Evolutionary conservation across 2,329 filamentous ascomycete species (phyloP).

Genomic region (Alternaria incomplexa): DNA sequence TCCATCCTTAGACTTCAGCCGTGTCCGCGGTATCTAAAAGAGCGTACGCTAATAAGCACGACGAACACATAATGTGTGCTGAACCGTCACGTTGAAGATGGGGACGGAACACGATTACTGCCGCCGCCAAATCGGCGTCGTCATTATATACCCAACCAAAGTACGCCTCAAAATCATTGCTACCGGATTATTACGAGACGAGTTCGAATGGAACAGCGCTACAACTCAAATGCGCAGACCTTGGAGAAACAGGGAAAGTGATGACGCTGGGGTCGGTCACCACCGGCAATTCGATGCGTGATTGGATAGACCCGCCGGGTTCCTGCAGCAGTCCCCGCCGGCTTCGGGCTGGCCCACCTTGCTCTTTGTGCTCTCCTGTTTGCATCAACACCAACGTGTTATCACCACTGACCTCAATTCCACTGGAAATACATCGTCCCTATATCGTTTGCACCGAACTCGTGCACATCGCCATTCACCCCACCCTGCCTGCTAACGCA

Average conservation of each 20-base stretch:
- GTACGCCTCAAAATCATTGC: not conserved
- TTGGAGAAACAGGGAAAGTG: not conserved
- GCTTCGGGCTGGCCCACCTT: not conserved
- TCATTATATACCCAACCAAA: not conserved
- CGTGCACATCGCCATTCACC: not conserved
- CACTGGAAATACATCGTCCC: not conserved
- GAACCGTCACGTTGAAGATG: too few species aligned
- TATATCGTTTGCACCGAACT: not conserved
- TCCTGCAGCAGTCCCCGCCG: not conserved
- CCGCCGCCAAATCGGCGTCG: too few species aligned
- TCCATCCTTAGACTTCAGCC: accelerated
- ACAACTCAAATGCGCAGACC: not conserved
- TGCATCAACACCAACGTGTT: not conserved
- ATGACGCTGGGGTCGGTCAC: not conserved
- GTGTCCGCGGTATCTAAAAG: too few species aligned
- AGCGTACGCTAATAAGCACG: too few species aligned
- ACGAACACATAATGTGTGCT: too few species aligned
- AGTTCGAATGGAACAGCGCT: not conserved
- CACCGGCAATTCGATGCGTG: not conserved
- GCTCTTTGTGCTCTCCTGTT: not conserved
- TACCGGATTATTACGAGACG: not conserved
- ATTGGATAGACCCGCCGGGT: not conserved
- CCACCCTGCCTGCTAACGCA: not conserved
- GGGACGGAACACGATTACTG: too few species aligned
- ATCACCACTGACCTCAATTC: not conserved